Evolutionary conservation across 2,329 filamentous ascomycete species (phyloP).

Genomic region (Trichoderma sp.): DNA sequence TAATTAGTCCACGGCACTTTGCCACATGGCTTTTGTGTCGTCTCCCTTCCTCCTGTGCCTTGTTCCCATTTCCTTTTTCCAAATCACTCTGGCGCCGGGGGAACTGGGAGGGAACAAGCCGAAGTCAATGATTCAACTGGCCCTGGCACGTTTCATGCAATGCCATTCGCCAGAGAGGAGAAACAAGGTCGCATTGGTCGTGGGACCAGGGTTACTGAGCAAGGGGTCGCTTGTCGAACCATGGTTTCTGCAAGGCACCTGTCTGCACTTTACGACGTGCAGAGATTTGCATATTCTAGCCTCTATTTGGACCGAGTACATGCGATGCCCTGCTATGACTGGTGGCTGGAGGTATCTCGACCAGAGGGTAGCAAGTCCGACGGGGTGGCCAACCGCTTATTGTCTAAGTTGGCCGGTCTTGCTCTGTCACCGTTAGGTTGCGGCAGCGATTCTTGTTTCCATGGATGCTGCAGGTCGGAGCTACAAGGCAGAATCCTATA

Average conservation of each 20-base stretch:
- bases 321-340: neutral
- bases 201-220: neutral
- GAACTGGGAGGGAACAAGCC: constrained; percentile 12
- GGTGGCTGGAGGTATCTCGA: neutral
- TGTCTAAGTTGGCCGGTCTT: constrained; percentile 1
- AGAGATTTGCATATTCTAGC: constrained; percentile 2
- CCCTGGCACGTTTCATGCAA: neutral
- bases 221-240: constrained; percentile 13
- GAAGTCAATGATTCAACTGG: constrained; percentile 1
- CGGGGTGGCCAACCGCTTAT: neutral
- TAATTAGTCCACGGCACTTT: constrained; percentile 10
- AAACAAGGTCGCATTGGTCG: constrained; percentile 5
- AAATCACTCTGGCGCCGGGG: neutral
- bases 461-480: neutral
- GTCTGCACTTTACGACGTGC: constrained; percentile 6
- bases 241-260: constrained; percentile 16
- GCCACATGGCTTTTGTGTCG: constrained; percentile 9
- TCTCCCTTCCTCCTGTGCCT: neutral
- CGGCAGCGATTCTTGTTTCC: neutral
- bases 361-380: neutral
- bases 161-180: neutral
- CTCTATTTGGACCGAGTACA: neutral
- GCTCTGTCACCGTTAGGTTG: neutral
- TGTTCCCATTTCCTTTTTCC: neutral
- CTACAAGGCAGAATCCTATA: neutral